Conservation (phyloP, 345 rosid genomes). For the Heritiera littoralis region DNA sequence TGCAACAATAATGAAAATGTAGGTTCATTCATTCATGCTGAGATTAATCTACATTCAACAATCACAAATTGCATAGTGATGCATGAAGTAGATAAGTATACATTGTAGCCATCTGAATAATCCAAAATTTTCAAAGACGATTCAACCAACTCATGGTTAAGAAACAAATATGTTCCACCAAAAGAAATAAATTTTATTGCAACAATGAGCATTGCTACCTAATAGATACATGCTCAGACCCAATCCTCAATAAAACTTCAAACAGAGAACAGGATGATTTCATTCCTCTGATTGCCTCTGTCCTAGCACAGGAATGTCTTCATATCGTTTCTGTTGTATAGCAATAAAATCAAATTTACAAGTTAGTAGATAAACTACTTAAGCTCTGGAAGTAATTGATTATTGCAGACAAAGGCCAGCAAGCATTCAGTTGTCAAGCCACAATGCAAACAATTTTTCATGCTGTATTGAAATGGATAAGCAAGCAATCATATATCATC, state of each 20-base stretch:
- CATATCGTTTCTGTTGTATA: constrained; percentile 71
- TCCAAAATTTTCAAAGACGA: not conserved
- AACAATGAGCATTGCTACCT: constrained; percentile 18
- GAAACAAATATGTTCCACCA: not conserved
- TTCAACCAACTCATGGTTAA: not conserved
- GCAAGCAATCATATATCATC: not conserved
- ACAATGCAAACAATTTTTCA: not conserved
- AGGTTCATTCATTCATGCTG: not conserved
- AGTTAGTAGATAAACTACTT: constrained; percentile 15
- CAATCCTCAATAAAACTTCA: constrained; percentile 10
- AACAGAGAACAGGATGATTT: constrained; percentile 9
- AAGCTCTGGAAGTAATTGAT: constrained; percentile 9
- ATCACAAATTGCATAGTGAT: not conserved
- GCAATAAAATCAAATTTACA: constrained; percentile 15
- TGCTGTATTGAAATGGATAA: not conserved
- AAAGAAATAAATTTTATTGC: constrained; percentile 18
- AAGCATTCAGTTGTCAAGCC: not conserved
- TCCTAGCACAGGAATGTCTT: constrained; percentile 86
- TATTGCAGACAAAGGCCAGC: not conserved
- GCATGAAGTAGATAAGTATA: not conserved
- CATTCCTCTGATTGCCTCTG: constrained; percentile 81
- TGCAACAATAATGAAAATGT: not conserved
- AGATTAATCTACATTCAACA: not conserved
- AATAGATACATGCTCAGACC: constrained; percentile 10
- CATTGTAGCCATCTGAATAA: not conserved